Evolutionary conservation across 2,329 filamentous ascomycete species (phyloP).

Genomic region (Aspergillus sp.): DNA sequence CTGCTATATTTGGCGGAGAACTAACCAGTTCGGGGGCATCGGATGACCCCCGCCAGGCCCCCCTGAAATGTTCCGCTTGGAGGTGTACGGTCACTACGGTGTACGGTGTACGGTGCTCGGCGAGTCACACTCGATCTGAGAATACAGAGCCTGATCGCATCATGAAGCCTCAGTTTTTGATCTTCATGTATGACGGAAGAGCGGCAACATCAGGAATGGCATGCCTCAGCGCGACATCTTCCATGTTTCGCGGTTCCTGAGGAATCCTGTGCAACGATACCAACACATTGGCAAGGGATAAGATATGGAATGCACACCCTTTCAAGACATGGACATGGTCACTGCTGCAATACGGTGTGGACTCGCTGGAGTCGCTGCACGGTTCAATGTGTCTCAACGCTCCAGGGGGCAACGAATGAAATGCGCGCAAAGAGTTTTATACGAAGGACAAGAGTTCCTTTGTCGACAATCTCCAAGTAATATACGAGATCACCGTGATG

Average conservation of each 20-base stretch:
- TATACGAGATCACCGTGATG: too few relatives aligned
- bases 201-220: background rate
- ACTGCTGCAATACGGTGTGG: too few relatives aligned
- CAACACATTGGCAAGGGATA: too few relatives aligned
- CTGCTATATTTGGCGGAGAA: conserved; percentile 24
- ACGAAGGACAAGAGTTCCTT: background rate
- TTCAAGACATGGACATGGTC: background rate
- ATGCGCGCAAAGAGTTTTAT: background rate
- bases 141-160: background rate
- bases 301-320: background rate
- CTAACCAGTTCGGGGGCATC: conserved; percentile 7
- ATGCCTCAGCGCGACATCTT: background rate
- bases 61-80: conserved; percentile 16
- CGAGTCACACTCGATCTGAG: background rate
- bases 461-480: too few relatives aligned
- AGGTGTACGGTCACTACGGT: too few relatives aligned
- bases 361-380: too few relatives aligned
- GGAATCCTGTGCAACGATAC: too few relatives aligned
- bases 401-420: conserved; percentile 4
- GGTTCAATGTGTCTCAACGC: too few relatives aligned
- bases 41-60: conserved; percentile 17
- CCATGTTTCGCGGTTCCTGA: background rate
- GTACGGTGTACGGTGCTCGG: too few relatives aligned
- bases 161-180: background rate
- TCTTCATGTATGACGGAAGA: too few relatives aligned